Conservation (phyloP, 352 stramenopile species). For the Phytopythium oedochilum region DNA sequence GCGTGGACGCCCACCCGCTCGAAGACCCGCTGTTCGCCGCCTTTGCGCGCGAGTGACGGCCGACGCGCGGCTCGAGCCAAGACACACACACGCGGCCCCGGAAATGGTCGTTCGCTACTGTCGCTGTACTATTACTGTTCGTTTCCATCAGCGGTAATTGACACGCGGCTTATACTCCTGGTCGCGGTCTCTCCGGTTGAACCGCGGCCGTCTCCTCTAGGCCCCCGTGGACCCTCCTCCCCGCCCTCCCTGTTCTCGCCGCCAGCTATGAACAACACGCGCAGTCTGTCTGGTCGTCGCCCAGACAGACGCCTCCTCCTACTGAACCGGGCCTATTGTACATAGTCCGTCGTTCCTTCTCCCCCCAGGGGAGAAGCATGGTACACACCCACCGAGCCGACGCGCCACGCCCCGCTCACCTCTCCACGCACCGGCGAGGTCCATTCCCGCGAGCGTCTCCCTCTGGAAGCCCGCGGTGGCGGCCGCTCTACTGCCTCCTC, state of each 20-base stretch:
- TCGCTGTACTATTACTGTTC: neutral
- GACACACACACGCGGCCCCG: too few species aligned
- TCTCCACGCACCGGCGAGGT: neutral
- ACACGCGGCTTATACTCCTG: slow-evolving; percentile 5
- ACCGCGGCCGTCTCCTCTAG: neutral
- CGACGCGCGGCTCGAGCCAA: too few species aligned
- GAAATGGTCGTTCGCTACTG: slow-evolving; percentile 2
- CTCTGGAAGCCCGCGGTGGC: neutral
- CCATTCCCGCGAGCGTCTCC: neutral
- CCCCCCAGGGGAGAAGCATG: neutral
- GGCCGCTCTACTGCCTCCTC: slow-evolving; percentile 11
- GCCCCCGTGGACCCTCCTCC: neutral
- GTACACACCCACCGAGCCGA: neutral
- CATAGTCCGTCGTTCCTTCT: slow-evolving; percentile 6
- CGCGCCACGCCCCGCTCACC: neutral
- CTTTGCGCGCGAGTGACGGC: slow-evolving; percentile 23
- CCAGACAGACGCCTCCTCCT: neutral
- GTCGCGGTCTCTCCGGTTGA: slow-evolving; percentile 3
- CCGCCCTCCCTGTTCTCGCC: neutral
- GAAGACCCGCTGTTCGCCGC: slow-evolving; percentile 67
- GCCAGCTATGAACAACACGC: neutral
- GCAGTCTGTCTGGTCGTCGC: neutral
- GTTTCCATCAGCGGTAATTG: neutral
- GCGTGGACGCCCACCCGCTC: slow-evolving; percentile 37
- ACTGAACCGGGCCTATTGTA: slow-evolving; percentile 7